These are phyloP conservation scores for Diaporthe citri DNA, from an alignment of 2,329 filamentous ascomycete species.

Conservation along the genomic window DNA sequence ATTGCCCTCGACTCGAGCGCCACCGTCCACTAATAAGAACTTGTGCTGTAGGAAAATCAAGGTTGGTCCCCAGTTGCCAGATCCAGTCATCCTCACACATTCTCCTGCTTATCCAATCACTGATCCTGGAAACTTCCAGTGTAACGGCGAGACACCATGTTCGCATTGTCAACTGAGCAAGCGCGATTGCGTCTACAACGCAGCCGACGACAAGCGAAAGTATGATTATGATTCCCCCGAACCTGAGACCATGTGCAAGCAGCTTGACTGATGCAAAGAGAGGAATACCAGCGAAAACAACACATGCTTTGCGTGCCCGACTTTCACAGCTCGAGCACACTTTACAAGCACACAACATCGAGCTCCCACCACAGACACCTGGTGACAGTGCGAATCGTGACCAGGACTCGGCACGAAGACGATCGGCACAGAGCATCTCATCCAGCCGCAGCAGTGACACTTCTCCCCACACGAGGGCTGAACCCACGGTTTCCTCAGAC, in stretches of 20 bases:
- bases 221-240: not conserved
- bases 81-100: not conserved
- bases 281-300: not conserved
- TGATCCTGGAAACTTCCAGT: not conserved
- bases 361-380: not conserved
- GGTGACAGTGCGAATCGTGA: not conserved
- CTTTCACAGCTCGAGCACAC: not conserved
- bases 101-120: not conserved
- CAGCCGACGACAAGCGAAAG: slow-evolving; percentile 14
- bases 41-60: slow-evolving; percentile 4
- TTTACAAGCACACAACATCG: slow-evolving; percentile 2
- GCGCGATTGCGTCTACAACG: not conserved
- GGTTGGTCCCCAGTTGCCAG: not conserved
- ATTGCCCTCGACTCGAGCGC: no score
- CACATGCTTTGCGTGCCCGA: not conserved
- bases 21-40: not conserved
- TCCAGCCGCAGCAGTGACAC: not conserved
- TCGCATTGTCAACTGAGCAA: not conserved
- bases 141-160: slow-evolving; percentile 9
- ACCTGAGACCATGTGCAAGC: not conserved
- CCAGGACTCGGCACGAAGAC: no score
- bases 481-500: not conserved
- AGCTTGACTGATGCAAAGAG: not conserved
- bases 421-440: not conserved
- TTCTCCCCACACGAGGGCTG: not conserved